A percentile compares a stretch with the other conserved stretches of the same genome.
Evolutionary conservation across 2,329 filamentous ascomycete species (phyloP).

Genomic region (Apiospora hydei): DNA sequence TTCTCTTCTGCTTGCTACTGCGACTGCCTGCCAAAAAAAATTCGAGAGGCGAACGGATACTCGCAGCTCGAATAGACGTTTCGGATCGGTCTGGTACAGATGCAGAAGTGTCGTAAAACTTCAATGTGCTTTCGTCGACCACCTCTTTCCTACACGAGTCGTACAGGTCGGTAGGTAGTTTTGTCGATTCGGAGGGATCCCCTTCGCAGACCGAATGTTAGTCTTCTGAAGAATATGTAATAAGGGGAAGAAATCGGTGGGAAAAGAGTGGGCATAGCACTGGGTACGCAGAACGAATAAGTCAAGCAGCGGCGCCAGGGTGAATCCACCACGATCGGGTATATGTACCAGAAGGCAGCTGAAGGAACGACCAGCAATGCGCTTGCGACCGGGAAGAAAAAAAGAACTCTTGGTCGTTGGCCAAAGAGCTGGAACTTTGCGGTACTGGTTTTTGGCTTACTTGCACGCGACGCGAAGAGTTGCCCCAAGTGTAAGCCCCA

Average conservation of each 20-base stretch:
- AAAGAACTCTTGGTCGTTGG: conserved; percentile 12
- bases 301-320: conserved; percentile 14
- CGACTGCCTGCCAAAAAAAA: conserved; percentile 10
- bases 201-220: conserved; percentile 18
- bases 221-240: conserved; percentile 16
- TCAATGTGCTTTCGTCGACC: conserved; percentile 3
- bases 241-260: conserved; percentile 17
- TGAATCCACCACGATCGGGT: conserved; percentile 17
- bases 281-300: conserved; percentile 18
- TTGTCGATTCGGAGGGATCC: not conserved
- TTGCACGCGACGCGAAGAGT: conserved; percentile 20
- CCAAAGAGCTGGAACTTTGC: conserved; percentile 3
- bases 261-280: conserved; percentile 17
- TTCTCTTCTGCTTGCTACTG: conserved; percentile 5
- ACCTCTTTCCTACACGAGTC: conserved; percentile 19
- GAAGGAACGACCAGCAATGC: not conserved
- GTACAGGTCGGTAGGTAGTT: conserved; percentile 1
- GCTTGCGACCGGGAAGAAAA: not conserved
- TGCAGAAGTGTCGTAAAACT: not conserved
- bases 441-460: conserved; percentile 1
- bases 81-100: not conserved
- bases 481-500: conserved; percentile 21
- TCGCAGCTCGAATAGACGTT: conserved; percentile 1
- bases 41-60: conserved; percentile 11
- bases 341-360: conserved; percentile 21